Evolutionary conservation across 2,329 filamentous ascomycete species (phyloP).

Genomic region (Nemania diffusa): DNA sequence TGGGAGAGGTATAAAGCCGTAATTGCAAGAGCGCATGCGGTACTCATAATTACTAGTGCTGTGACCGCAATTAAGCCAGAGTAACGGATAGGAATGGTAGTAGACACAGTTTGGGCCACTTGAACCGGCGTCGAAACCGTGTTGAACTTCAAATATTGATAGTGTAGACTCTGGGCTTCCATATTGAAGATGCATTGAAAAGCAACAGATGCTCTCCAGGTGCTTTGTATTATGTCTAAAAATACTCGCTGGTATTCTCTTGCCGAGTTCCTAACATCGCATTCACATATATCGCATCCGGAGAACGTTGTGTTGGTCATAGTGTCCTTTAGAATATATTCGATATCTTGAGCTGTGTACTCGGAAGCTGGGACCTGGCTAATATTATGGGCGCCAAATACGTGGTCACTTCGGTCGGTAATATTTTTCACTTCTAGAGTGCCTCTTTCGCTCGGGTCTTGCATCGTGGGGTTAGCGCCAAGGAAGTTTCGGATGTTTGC

Average conservation of each 20-base stretch:
- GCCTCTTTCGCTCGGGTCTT: conserved; percentile 3
- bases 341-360: neutral
- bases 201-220: conserved; percentile 5
- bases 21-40: conserved; percentile 3
- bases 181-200: neutral
- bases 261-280: neutral
- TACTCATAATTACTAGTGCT: neutral
- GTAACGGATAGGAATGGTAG: neutral
- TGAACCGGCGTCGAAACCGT: neutral
- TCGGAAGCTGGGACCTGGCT: neutral
- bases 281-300: neutral
- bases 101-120: neutral
- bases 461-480: neutral
- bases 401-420: neutral
- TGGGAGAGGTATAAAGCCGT: conserved; percentile 5
- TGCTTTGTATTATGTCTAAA: neutral
- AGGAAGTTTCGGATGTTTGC: neutral
- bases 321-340: neutral
- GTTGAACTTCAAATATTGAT: neutral
- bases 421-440: neutral
- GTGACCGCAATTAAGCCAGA: neutral
- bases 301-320: neutral
- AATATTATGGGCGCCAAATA: neutral
- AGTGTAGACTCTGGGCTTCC: neutral
- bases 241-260: neutral